Evolutionary conservation across 768 basidiomycete species (phyloP).

Genomic region (Cyclocybe aegerita): DNA sequence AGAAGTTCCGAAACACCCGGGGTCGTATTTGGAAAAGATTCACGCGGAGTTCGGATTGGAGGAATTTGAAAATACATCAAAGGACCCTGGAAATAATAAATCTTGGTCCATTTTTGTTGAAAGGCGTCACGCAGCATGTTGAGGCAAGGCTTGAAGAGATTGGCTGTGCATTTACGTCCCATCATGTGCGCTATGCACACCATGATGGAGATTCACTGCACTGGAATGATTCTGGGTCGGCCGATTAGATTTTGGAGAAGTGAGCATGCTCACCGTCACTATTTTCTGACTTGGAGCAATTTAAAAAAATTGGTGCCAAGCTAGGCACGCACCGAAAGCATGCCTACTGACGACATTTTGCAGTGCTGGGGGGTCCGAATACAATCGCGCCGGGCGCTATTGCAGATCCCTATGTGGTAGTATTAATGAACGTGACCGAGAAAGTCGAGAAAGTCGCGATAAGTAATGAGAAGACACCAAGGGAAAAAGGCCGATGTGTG

Average conservation of each 20-base stretch:
- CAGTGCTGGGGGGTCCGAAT: not conserved
- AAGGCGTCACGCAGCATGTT: slow-evolving; percentile 12
- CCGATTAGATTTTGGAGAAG: not conserved
- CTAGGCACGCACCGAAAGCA: slow-evolving; percentile 3
- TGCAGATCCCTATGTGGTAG: not conserved
- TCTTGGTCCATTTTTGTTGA: not conserved
- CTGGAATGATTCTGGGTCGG: slow-evolving; percentile 1
- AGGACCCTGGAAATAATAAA: slow-evolving; percentile 2
- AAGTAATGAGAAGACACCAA: not conserved
- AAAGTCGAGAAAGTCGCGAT: not conserved
- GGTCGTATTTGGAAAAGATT: slow-evolving; percentile 15
- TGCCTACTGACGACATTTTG: not conserved
- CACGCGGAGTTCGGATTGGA: slow-evolving; percentile 20
- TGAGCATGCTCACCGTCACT: slow-evolving; percentile 14
- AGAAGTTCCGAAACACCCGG: not conserved
- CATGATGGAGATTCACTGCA: not conserved
- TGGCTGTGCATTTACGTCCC: slow-evolving; percentile 13
- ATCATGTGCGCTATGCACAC: slow-evolving; percentile 4
- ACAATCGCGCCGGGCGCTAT: slow-evolving; percentile 1
- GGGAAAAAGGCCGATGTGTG: not conserved
- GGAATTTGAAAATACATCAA: slow-evolving; percentile 11
- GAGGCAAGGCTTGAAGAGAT: not conserved
- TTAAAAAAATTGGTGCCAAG: slow-evolving; percentile 1
- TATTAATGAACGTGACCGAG: no score
- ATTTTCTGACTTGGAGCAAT: slow-evolving; percentile 11